Base-by-base conservation (phyloP, 129 eudicot genomes). In the Tanacetum coccineum region DNA sequence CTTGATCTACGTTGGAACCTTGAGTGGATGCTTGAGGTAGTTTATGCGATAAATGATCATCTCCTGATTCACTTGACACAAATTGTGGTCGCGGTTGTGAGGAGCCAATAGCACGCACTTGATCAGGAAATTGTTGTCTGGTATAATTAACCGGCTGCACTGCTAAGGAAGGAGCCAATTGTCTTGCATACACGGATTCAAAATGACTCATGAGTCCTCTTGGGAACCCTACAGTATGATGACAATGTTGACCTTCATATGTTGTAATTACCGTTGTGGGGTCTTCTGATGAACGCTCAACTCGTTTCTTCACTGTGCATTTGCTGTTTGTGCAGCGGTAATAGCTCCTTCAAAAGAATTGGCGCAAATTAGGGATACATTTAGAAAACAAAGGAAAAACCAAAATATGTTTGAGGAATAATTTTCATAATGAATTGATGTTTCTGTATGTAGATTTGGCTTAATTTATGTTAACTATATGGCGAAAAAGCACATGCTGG, bases 161-260 rank as follows among this genome's bases (percentile, higher is more conserved):
- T 26, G 59, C 22, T 40, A 72, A 49, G 44, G 68, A 12, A 75
- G 81, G 76, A 59, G 61, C 58, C 25, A 75, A 60, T 26, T 82
- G 84, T 62, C 80, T 77, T 47, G 77, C 70, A 67, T 77, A 85
- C 42, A 79, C 68, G 15, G 78, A 74, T 62, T 82, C 84, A 48
- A 79, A 82, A 59, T 56, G 32, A 47, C 67, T 47, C 13, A 78
- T 44, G 0, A 79, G 83, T 22, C 70, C 74, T 51, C 97, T 76
- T 9, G 86, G 88, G 66, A 81, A 92, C 76, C 98, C 98, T 19
- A 77, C 71, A 0, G 95, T 77, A 47, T 85, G 95, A 76, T 93
- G 98, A 66, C 84, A 76, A 18, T 93, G 98, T 45, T 93, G 98
- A 26, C 98, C 98, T 82, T 93, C 98, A 44, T 93, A 93, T 40